Evolutionary conservation across 2,329 filamentous ascomycete species (phyloP).

Genomic region (Xylaria sp.): DNA sequence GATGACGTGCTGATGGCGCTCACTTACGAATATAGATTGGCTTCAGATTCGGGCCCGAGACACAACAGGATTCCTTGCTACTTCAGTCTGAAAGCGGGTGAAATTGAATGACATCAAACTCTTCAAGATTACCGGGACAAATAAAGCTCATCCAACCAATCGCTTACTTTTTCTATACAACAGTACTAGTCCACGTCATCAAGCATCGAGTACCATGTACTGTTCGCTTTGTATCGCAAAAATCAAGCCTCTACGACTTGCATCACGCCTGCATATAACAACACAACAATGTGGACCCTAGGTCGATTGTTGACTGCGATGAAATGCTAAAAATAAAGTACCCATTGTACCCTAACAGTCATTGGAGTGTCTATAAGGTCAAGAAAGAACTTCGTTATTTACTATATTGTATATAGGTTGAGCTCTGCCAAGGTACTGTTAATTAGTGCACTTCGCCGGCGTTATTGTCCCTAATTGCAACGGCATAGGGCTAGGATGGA

Average conservation of each 20-base stretch:
- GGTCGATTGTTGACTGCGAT: too few relatives aligned
- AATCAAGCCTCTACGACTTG: slow-evolving; percentile 1
- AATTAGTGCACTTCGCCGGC: not conserved
- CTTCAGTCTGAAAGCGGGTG: not conserved
- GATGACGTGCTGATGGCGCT: too few relatives aligned
- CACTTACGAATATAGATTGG: too few relatives aligned
- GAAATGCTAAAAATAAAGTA: too few relatives aligned
- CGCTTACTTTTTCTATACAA: not conserved
- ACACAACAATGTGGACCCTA: too few relatives aligned
- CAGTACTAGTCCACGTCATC: not conserved
- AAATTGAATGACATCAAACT: not conserved
- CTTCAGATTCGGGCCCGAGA: too few relatives aligned
- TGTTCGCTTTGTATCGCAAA: not conserved
- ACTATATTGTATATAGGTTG: too few relatives aligned
- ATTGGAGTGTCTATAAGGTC: too few relatives aligned
- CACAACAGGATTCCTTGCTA: too few relatives aligned
- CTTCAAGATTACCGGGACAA: not conserved
- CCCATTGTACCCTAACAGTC: too few relatives aligned
- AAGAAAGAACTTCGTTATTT: too few relatives aligned
- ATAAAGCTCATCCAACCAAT: not conserved
- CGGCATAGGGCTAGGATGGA: not conserved
- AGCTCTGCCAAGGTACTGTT: not conserved
- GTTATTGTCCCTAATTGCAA: not conserved
- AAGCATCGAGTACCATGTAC: not conserved
- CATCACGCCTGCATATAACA: slow-evolving; percentile 3